Conservation (phyloP, 2,329 filamentous ascomycete genomes). For the Lachnellula cervina region DNA sequence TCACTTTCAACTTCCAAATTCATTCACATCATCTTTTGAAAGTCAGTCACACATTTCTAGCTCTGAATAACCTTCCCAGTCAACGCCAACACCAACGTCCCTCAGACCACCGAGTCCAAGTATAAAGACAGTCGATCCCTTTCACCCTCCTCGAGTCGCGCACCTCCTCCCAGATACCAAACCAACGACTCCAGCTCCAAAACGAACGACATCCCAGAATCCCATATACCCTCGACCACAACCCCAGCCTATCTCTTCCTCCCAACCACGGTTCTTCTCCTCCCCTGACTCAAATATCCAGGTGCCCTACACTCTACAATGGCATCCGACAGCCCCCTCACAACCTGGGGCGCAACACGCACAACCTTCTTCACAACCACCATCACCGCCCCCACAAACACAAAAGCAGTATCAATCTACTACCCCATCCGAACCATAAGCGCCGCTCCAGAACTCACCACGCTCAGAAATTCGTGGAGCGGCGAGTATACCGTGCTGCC, state of each 20-base stretch:
- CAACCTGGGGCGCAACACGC: conserved; percentile 9
- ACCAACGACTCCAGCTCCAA: too few species aligned
- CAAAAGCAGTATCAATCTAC: conserved; percentile 2
- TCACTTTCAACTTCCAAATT: too few species aligned
- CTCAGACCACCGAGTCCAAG: too few species aligned
- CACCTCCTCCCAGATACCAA: too few species aligned
- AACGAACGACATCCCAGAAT: too few species aligned
- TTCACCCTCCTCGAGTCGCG: too few species aligned
- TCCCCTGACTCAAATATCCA: too few species aligned
- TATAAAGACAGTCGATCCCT: too few species aligned
- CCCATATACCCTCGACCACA: not conserved
- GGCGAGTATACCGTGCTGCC: not conserved
- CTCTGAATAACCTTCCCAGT: too few species aligned
- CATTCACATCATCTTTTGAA: too few species aligned
- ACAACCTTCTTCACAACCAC: conserved; percentile 13
- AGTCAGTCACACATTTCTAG: too few species aligned
- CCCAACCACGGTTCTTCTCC: not conserved
- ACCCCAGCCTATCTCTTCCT: not conserved
- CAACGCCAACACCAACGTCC: too few species aligned
- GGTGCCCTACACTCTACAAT: not conserved
- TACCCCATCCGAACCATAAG: conserved; percentile 8
- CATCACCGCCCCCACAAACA: conserved; percentile 1
- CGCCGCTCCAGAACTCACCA: conserved; percentile 2
- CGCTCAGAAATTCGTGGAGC: not conserved
- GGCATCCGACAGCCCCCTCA: not conserved